Conservation (phyloP, 148 eudicot species). For the Vaccinium myrtillus region DNA sequence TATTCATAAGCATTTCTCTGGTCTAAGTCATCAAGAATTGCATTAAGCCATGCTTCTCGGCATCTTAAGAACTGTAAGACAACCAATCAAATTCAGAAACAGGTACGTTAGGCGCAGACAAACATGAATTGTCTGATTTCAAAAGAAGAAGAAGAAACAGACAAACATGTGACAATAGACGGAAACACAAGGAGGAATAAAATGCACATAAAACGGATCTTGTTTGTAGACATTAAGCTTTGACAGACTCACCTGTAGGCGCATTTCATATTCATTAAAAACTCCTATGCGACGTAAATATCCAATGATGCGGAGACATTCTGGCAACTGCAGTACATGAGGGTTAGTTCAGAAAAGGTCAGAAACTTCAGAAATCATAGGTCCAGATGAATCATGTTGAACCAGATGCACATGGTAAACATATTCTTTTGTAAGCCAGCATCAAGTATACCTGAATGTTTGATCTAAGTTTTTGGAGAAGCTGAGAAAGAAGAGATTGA, state of each 20-base stretch:
- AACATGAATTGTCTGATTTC: background rate
- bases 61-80: conserved; percentile 79
- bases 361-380: conserved; percentile 10
- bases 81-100: conserved; percentile 16
- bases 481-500: conserved; percentile 92
- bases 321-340: conserved; percentile 73
- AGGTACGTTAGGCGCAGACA: background rate
- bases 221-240: background rate
- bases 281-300: conserved; percentile 94
- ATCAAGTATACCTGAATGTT: conserved; percentile 74
- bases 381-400: conserved; percentile 10
- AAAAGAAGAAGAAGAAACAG: conserved; percentile 9
- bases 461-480: conserved; percentile 90
- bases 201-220: background rate
- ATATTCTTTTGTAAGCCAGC: background rate
- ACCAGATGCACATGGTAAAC: conserved; percentile 9
- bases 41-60: conserved; percentile 93
- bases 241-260: conserved; percentile 64
- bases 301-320: conserved; percentile 96
- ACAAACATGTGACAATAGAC: background rate
- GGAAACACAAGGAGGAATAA: background rate
- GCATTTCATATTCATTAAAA: conserved; percentile 93
- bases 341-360: background rate
- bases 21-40: conserved; percentile 94
- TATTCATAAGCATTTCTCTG: conserved; percentile 94